phyloP scores from a whole-genome alignment of 73 alveolate genomes.

The Paramecium primaurelia region DNA sequence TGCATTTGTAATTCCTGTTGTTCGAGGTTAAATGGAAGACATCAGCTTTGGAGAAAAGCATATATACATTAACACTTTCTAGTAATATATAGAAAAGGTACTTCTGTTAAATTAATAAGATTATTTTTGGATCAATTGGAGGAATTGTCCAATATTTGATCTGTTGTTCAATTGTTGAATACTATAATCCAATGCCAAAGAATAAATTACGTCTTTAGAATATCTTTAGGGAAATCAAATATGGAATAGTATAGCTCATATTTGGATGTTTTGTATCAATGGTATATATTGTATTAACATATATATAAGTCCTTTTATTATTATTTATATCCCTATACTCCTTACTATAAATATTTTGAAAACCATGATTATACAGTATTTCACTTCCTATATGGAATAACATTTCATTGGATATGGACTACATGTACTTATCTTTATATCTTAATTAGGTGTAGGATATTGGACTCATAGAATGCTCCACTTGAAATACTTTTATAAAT shows the following conservation, averaged over 20 bases:
- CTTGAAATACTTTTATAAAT: neutral
- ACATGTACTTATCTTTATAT: neutral
- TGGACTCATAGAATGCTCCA: constrained; percentile 35
- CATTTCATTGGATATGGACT: constrained; percentile 13
- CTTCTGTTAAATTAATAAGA: neutral
- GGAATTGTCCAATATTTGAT: constrained; percentile 18
- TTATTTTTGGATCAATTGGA: neutral
- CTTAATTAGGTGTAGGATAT: neutral
- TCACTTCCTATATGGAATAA: constrained; percentile 1
- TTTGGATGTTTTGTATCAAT: constrained; percentile 9
- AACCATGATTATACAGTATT: constrained; percentile 21
- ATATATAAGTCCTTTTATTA: neutral
- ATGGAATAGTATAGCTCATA: constrained; percentile 7
- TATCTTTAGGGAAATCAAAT: constrained; percentile 27
- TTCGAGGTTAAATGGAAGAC: neutral
- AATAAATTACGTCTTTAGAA: neutral
- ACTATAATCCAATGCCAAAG: constrained; percentile 38
- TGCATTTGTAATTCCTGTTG: neutral
- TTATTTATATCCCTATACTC: constrained; percentile 39
- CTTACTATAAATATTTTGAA: constrained; percentile 30
- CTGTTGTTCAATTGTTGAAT: constrained; percentile 9
- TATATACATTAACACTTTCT: neutral
- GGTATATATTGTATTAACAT: neutral
- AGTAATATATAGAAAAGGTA: constrained; percentile 24
- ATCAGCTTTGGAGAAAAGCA: neutral